phyloP scores from a whole-genome alignment of 2,329 filamentous ascomycete genomes.

The Pseudogymnoascus sp. region DNA sequence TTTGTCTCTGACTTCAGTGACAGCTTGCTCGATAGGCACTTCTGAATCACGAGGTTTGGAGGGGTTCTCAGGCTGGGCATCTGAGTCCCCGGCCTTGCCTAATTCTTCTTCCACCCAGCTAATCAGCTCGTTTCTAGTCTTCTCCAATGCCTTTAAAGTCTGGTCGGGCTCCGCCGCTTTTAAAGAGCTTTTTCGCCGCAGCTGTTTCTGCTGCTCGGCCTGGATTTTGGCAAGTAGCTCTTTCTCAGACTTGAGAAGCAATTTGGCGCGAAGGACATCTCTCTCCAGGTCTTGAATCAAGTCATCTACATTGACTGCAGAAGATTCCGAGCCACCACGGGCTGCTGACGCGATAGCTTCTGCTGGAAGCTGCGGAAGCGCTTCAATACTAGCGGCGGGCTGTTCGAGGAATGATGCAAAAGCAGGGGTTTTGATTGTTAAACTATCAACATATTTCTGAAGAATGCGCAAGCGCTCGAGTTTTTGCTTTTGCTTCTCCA shows the following conservation, averaged over 20 bases:
- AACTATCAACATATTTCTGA: constrained; percentile 41
- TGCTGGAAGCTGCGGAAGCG: constrained; percentile 23
- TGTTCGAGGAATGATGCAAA: constrained; percentile 42
- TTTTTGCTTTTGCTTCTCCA: constrained; percentile 44
- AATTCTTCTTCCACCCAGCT: constrained; percentile 57
- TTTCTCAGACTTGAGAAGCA: constrained; percentile 48
- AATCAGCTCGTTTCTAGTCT: constrained; percentile 51
- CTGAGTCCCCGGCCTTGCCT: constrained; percentile 36
- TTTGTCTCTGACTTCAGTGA: constrained; percentile 8
- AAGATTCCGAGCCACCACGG: constrained; percentile 19
- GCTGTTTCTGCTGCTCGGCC: constrained; percentile 31
- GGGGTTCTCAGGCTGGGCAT: constrained; percentile 17
- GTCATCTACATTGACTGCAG: constrained; percentile 37
- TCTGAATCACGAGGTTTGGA: background rate
- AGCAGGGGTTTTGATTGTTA: constrained; percentile 45
- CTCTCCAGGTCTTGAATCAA: constrained; percentile 48
- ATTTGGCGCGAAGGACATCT: constrained; percentile 48
- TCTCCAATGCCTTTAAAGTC: constrained; percentile 42
- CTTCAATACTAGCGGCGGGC: constrained; percentile 19
- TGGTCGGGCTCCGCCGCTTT: constrained; percentile 13
- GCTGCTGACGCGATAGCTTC: constrained; percentile 21
- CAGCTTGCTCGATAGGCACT: constrained; percentile 3
- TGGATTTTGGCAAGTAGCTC: constrained; percentile 43
- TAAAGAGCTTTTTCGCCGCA: background rate
- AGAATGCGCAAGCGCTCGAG: constrained; percentile 42